Evolutionary conservation across 148 eudicot species (phyloP), one percentile per base, ranked within the genome.

Genomic region (Vaccinium vitisidaea): DNA sequence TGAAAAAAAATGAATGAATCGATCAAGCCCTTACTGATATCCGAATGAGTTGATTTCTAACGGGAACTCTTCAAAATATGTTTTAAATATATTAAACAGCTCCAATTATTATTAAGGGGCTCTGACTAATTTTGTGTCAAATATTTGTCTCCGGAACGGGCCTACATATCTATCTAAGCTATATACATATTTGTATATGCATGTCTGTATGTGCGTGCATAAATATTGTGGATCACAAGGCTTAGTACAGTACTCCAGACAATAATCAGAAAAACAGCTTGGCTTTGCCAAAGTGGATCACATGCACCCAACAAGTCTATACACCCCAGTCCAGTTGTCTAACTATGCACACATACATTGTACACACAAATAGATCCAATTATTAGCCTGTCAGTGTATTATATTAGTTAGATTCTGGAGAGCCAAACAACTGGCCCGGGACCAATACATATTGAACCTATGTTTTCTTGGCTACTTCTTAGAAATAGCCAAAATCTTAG

Each of bases 221-320:
- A 50, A 18, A 54, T 50, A 63, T 79, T 52, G 16, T 58, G 18
- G 76, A 84, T 84, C 52, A 63, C 59, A 77, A 30, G 23, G 46
- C 69, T 27, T 27, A 27, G 11, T 73, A 55, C 71, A 76, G 30
- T 50, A 36, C 86, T 23, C 75, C 85, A 77, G 82, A 84, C 65
- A 65, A 69, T 36, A 18, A 54, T 53, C 77, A 78, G 80, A 53
- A 23, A 43, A 55, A 65, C 86, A 80, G 83, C 83, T 85, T 85
- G 86, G 89, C 86, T 43, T 89, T 86, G 87, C 81, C 88, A 90
- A 89, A 87, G 84, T 88, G 87, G 85, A 83, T 89, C 94, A 94
- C 94, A 93, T 93, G 92, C 93, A 83, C 86, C 84, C 84, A 86
- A 70, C 84, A 88, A 87, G 88, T 88, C 83, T 88, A 89, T 89